A percentile compares a stretch with the other conserved stretches of the same genome.
Evolutionary conservation across 768 basidiomycete species (phyloP).

Genomic region (Lepiota brunneoincarnata): DNA sequence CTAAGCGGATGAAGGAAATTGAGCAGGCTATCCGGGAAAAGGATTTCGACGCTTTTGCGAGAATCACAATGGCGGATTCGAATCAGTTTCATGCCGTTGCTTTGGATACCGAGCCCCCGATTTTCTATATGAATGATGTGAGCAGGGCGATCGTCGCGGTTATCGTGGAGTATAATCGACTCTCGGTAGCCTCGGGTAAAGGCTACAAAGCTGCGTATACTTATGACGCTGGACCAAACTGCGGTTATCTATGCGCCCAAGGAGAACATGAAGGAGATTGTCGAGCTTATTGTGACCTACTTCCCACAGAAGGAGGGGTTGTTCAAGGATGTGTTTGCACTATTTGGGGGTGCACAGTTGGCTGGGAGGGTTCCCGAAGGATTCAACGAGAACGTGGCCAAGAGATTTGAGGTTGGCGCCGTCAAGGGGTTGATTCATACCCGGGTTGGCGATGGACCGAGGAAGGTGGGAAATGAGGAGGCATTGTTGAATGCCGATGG

Average conservation of each 20-base stretch:
- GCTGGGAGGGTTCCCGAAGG: slow-evolving; percentile 58
- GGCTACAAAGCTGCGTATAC: slow-evolving; percentile 92
- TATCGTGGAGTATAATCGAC: slow-evolving; percentile 90
- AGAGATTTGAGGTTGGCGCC: slow-evolving; percentile 67
- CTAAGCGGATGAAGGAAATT: slow-evolving; percentile 81
- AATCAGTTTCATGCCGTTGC: slow-evolving; percentile 99
- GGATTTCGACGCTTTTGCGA: slow-evolving; percentile 89
- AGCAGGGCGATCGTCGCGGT: slow-evolving; percentile 88
- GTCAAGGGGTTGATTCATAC: slow-evolving; percentile 94
- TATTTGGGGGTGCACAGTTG: slow-evolving; percentile 46
- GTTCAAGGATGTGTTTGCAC: slow-evolving; percentile 74
- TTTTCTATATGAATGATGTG: slow-evolving; percentile 99
- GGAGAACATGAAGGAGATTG: slow-evolving; percentile 74
- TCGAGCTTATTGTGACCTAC: slow-evolving; percentile 72
- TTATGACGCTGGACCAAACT: slow-evolving; percentile 98
- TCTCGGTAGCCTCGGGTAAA: slow-evolving; percentile 50
- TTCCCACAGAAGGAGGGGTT: slow-evolving; percentile 76
- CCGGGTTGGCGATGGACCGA: slow-evolving; percentile 87
- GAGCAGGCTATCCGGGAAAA: slow-evolving; percentile 69
- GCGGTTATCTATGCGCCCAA: slow-evolving; percentile 92
- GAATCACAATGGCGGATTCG: slow-evolving; percentile 94
- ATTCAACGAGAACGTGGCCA: slow-evolving; percentile 79
- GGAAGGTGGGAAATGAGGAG: slow-evolving; percentile 60
- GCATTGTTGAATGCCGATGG: slow-evolving; percentile 68
- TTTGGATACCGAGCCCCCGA: slow-evolving; percentile 95